Base-by-base conservation (phyloP, 2,329 filamentous ascomycete genomes). In the Monilinia fructicola region DNA sequence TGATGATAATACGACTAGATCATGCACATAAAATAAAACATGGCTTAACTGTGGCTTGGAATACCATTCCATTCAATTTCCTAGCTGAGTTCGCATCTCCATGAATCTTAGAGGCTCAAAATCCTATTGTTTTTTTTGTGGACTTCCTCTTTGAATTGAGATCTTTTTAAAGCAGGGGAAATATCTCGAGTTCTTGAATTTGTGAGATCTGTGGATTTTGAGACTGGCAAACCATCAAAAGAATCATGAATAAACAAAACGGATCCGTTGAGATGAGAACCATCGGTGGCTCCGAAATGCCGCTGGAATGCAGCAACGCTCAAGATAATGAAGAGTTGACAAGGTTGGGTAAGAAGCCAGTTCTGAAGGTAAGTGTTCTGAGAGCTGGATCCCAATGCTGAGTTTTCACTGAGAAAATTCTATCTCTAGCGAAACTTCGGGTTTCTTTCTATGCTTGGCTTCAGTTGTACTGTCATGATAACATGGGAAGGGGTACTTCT, bases 361-460 rank as follows among this genome's bases (percentile, higher is more conserved):
- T 64, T 2, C 23, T 64, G 48, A 64, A 64, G 50, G 60, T 64
- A 26, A 23, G 35, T 52, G n/a, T 23, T 28, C 42, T 40, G 23
- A 35, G 31, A 4, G 38, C 23, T n/a, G 16, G 21, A 9, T 59
- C 6, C 14, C 54, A 38, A 46, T 50, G 44, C 16, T 55, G 28
- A 35, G 21, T 40, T 10, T 12, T 18, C n/a, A 59, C 55, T 42
- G 23, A 59, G 21, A 59, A 6, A 16, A 23, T 26, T 26, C 10
- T 52, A 11, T 14, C 26, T 35, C 6, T 54, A 78, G 73, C 70
- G 78, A 53, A 78, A 77, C 67, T 81, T 80, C 69, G 74, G 76
- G 9, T 78, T 78, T 64, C 70, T 78, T 59, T 76, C 75, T 18
- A 80, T 78, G 28, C 73, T 80, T 23, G 78, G 78, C 9, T 81